Base-by-base conservation (phyloP, 495 filamentous ascomycete genomes). In the Darksidea phi region DNA sequence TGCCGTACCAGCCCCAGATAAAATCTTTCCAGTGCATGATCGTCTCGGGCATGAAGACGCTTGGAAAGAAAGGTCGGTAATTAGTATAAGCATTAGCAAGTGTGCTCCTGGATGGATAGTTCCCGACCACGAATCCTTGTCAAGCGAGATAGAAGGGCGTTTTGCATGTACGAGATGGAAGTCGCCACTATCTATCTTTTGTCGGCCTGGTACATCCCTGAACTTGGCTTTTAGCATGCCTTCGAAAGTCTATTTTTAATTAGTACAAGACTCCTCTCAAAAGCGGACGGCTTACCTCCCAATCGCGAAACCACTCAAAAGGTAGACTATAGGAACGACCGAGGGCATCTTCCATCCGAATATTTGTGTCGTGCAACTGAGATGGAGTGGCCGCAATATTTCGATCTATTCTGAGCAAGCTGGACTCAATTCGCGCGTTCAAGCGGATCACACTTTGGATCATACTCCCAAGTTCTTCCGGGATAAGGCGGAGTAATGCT, bases 291-390 rank as follows among this genome's bases (percentile, higher is more conserved):
- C 65, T 61, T 3, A 57, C 54, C 61, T 72, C 70, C 67, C 67
- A 73, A 47, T 72, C 54, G 13, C 57, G 54, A 43, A 73, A 72
- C 20, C 26, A 69, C 48, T 70, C 65, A 32, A 65, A 72, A 1
- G 56, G 63, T 18, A 72, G 36, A 21, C 58, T 46, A 32, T 46
- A 45, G 8, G 24, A 50, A 28, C 61, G 42, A 3, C 70, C 68
- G 12, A 73, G 53, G 7, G 61, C 68, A 54, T 73, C 63, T 26
- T 61, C 64, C 25, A 73, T 69, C n/a, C 42, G 28, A 21, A 73
- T 73, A 32, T 66, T 70, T 11, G 38, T 36, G 3, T 15, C 41
- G 13, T 6, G 41, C 13, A 13, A 4, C 41, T 6, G 5, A n/a
- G 41, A 43, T 3, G 67, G 63, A 10, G 56, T 23, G 15, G 45